Evolutionary conservation across 805 yeast genomes (phyloP).

Genomic region (Wickerhamomyces subpelliculosus): DNA sequence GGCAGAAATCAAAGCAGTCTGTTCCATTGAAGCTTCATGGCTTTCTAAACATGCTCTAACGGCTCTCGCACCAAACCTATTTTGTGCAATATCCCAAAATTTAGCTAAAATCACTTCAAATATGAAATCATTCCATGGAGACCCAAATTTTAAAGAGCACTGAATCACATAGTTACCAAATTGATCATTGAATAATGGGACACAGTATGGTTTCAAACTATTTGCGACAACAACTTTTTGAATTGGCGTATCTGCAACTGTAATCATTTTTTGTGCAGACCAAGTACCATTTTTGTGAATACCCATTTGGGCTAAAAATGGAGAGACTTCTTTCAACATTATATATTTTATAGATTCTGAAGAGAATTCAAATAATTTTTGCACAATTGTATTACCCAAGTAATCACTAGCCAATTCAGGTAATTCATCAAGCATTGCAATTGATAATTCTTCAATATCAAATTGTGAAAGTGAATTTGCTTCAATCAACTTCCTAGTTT

Average conservation of each 20-base stretch:
- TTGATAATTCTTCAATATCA: slow-evolving; percentile 75
- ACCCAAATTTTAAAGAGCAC: slow-evolving; percentile 84
- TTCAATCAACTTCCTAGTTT: slow-evolving; percentile 71
- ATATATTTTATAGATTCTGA: slow-evolving; percentile 67
- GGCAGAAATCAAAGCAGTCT: slow-evolving; percentile 64
- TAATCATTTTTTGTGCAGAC: slow-evolving; percentile 96
- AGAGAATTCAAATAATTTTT: slow-evolving; percentile 72
- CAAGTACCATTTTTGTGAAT: slow-evolving; percentile 97
- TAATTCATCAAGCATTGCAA: slow-evolving; percentile 80
- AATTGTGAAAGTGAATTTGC: slow-evolving; percentile 40
- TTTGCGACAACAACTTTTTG: slow-evolving; percentile 61
- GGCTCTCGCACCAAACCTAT: slow-evolving; percentile 93
- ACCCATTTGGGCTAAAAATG: slow-evolving; percentile 83
- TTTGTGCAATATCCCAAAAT: slow-evolving; percentile 75
- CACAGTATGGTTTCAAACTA: slow-evolving; percentile 73
- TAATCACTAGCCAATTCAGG: slow-evolving; percentile 91
- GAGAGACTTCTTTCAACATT: slow-evolving; percentile 73
- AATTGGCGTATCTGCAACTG: slow-evolving; percentile 55
- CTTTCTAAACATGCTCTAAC: slow-evolving; percentile 89
- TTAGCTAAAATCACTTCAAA: slow-evolving; percentile 75
- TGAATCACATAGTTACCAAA: slow-evolving; percentile 96
- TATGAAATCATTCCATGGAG: slow-evolving; percentile 85
- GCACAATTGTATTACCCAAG: slow-evolving; percentile 92
- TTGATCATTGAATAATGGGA: slow-evolving; percentile 85
- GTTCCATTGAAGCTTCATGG: slow-evolving; percentile 57